phyloP scores from a whole-genome alignment of 805 yeast species.

The Nakazawaea laoshanensis region DNA sequence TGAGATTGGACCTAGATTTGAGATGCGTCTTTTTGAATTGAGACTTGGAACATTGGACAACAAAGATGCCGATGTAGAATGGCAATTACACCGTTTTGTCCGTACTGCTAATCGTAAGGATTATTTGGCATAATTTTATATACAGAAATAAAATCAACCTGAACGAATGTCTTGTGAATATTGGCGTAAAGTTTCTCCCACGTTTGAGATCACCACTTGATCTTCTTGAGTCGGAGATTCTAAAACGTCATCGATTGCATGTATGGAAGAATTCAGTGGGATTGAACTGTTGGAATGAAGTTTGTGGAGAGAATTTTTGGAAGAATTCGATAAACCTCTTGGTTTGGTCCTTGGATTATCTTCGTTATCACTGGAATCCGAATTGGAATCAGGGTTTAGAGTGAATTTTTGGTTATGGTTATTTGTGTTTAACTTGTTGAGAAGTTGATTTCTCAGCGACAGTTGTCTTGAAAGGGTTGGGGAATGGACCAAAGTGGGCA shows the following conservation, averaged over 20 bases:
- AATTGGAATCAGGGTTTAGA: not conserved
- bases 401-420: not conserved
- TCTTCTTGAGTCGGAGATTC: conserved; percentile 1
- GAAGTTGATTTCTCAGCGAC: conserved; percentile 3
- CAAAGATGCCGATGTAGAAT: conserved; percentile 95
- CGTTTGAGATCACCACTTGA: conserved; percentile 20
- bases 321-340: no score
- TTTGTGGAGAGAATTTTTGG: no score
- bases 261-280: not conserved
- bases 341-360: no score
- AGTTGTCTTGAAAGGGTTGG: conserved; percentile 7
- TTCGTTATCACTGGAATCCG: no score
- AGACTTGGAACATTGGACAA: conserved; percentile 87
- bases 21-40: conserved; percentile 87
- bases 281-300: no score
- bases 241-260: conserved; percentile 8
- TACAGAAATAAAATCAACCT: conserved; percentile 1
- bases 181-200: conserved; percentile 24
- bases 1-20: conserved; percentile 98
- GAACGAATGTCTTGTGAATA: conserved; percentile 20
- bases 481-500: conserved; percentile 3
- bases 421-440: conserved; percentile 4
- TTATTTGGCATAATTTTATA: conserved; percentile 41
- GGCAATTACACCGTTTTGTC: conserved; percentile 89
- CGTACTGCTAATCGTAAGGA: conserved; percentile 95